Conservation (phyloP, 2,329 filamentous ascomycete species). For the Exserohilum turcica region DNA sequence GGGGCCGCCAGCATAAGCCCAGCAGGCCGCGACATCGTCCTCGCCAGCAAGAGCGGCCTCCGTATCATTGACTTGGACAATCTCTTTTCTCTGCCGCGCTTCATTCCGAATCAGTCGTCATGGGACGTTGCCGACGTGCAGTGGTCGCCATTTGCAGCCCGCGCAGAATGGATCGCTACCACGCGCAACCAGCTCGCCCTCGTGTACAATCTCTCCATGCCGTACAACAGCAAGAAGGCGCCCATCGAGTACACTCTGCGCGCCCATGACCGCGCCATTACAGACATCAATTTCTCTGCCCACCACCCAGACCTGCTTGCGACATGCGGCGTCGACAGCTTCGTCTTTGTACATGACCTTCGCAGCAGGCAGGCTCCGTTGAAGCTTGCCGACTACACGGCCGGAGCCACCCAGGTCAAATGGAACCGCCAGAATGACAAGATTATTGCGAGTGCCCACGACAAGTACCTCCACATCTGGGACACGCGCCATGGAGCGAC, state of each 20-base stretch:
- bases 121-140: constrained; percentile 97
- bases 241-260: constrained; percentile 88
- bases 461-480: constrained; percentile 87
- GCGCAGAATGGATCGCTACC: constrained; percentile 92
- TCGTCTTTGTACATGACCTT: constrained; percentile 91
- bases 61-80: constrained; percentile 92
- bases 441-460: constrained; percentile 87
- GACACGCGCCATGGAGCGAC: constrained; percentile 79
- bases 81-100: constrained; percentile 82
- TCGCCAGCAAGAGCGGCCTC: constrained; percentile 83
- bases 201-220: constrained; percentile 82
- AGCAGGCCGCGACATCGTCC: constrained; percentile 84
- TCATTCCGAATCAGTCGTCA: constrained; percentile 83
- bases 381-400: constrained; percentile 85
- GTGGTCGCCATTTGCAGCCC: constrained; percentile 89
- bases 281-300: constrained; percentile 94
- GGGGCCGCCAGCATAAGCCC: constrained; percentile 93
- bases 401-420: constrained; percentile 92
- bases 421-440: constrained; percentile 89
- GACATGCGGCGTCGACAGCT: constrained; percentile 91
- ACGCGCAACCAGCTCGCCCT: constrained; percentile 94
- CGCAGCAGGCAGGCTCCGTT: constrained; percentile 54
- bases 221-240: constrained; percentile 63
- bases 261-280: constrained; percentile 85
- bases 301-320: constrained; percentile 88